Evolutionary conservation across 768 basidiomycete species (phyloP).

Genomic region (Trametes elegans): DNA sequence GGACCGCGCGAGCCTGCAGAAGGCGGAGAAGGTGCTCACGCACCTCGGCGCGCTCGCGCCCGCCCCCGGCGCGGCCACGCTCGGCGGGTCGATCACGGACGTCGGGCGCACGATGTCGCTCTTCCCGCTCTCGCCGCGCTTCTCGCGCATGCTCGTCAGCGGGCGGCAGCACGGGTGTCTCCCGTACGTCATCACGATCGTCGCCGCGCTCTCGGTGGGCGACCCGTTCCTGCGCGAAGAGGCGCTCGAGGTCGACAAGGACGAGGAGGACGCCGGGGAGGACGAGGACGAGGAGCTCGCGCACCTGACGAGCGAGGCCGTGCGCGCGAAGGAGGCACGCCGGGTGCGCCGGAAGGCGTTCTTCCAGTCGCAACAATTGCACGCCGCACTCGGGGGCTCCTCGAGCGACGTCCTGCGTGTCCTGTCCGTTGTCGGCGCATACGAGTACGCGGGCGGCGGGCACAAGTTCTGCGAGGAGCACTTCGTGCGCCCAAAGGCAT

Average conservation of each 20-base stretch:
- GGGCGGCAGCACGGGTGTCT: constrained; percentile 85
- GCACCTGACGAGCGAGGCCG: constrained; percentile 46
- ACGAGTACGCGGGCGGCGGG: constrained; percentile 85
- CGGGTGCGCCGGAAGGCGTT: constrained; percentile 70
- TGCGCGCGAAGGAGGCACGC: constrained; percentile 54
- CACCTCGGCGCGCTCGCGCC: constrained; percentile 77
- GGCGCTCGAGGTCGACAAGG: constrained; percentile 43
- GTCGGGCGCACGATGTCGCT: constrained; percentile 91
- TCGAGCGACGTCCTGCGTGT: constrained; percentile 85
- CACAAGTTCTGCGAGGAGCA: constrained; percentile 82
- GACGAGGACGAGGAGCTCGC: constrained; percentile 37
- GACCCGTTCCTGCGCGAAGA: constrained; percentile 94
- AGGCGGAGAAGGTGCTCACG: constrained; percentile 78
- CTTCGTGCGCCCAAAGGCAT: constrained; percentile 87
- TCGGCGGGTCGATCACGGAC: constrained; percentile 73
- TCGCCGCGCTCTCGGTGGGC: constrained; percentile 89
- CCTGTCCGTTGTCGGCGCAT: constrained; percentile 94
- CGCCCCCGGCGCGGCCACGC: constrained; percentile 9
- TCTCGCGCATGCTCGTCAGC: constrained; percentile 92
- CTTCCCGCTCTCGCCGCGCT: constrained; percentile 92
- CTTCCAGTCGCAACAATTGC: constrained; percentile 75
- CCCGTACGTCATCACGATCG: constrained; percentile 88
- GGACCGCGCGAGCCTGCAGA: constrained; percentile 67
- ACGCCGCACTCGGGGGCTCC: constrained; percentile 75
- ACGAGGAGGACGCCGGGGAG: constrained; percentile 39